Conservation (phyloP, 2,329 filamentous ascomycete species). For the Fusarium haematococcum region DNA sequence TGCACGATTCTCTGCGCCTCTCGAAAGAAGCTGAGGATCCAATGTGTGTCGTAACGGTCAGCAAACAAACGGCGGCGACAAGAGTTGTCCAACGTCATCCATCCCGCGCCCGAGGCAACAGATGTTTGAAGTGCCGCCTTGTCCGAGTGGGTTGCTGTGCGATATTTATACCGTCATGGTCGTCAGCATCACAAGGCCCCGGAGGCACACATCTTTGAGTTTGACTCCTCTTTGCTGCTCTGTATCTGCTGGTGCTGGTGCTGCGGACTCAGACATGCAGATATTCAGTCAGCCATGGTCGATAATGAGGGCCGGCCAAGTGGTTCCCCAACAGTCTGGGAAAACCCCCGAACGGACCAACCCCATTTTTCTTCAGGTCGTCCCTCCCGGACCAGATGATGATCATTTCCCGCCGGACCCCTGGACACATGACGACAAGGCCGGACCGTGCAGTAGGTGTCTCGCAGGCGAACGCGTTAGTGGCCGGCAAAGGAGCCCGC, state of each 20-base stretch:
- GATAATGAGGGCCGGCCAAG: neutral
- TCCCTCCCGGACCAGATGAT: neutral
- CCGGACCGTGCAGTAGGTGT: constrained; percentile 37
- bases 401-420: constrained; percentile 13
- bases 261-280: constrained; percentile 1
- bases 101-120: constrained; percentile 10
- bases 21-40: neutral
- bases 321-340: constrained; percentile 23
- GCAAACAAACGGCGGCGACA: neutral
- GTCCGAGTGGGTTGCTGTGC: constrained; percentile 3
- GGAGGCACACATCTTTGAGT: neutral
- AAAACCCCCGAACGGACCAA: neutral
- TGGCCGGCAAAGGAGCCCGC: constrained; percentile 29
- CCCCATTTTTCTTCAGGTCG: neutral
- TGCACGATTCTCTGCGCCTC: neutral
- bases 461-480: constrained; percentile 37
- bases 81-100: constrained; percentile 16
- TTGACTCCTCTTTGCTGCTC: neutral
- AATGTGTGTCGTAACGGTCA: neutral
- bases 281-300: constrained; percentile 7
- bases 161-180: constrained; percentile 29
- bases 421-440: constrained; percentile 40
- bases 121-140: constrained; percentile 12
- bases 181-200: constrained; percentile 32
- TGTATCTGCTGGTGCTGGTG: neutral